Percentiles rank a stretch among this genome's conserved stretches.
These are phyloP conservation scores for Stachybotrys echinatus DNA, from an alignment of 2,329 filamentous ascomycete species.

Conservation along the genomic window DNA sequence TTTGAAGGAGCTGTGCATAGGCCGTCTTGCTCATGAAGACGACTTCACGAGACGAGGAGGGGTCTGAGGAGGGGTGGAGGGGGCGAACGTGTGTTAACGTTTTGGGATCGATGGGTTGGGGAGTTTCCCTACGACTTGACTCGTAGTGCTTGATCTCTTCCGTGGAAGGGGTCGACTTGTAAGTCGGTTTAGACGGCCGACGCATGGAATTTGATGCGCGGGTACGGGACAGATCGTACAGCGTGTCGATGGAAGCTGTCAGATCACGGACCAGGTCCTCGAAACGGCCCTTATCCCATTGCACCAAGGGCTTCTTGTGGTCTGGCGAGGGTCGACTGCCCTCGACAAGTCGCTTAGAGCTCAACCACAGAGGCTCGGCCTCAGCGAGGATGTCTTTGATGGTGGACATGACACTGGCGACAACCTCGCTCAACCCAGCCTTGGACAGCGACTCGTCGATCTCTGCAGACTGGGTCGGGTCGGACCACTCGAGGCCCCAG, in stretches of 20 bases:
- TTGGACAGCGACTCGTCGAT: conserved; percentile 68
- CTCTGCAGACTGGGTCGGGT: conserved; percentile 62
- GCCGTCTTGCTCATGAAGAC: conserved; percentile 45
- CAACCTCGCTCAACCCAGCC: conserved; percentile 70
- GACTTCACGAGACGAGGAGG: conserved; percentile 36
- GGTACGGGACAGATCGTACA: conserved; percentile 70
- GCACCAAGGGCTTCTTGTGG: conserved; percentile 50
- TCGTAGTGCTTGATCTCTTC: conserved; percentile 50
- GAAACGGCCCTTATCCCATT: conserved; percentile 68
- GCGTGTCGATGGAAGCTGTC: conserved; percentile 71
- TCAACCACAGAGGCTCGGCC: conserved; percentile 66
- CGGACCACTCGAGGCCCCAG: conserved; percentile 79
- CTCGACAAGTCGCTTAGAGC: conserved; percentile 43
- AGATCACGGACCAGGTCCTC: conserved; percentile 70
- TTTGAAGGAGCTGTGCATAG: conserved; percentile 41
- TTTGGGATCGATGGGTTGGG: conserved; percentile 52
- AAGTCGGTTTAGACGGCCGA: conserved; percentile 22
- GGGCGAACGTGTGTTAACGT: conserved; percentile 44
- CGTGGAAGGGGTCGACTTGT: conserved; percentile 27
- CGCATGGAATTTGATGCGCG: conserved; percentile 37
- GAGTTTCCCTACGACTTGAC: conserved; percentile 56
- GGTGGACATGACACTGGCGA: conserved; percentile 72
- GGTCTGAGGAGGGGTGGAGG: conserved; percentile 22
- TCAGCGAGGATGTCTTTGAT: conserved; percentile 77
- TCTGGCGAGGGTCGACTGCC: conserved; percentile 39